Evolutionary conservation across 768 basidiomycete genomes (phyloP), one percentile per base, ranked within the genome.

Genomic region (Dioszegia hungarica): DNA sequence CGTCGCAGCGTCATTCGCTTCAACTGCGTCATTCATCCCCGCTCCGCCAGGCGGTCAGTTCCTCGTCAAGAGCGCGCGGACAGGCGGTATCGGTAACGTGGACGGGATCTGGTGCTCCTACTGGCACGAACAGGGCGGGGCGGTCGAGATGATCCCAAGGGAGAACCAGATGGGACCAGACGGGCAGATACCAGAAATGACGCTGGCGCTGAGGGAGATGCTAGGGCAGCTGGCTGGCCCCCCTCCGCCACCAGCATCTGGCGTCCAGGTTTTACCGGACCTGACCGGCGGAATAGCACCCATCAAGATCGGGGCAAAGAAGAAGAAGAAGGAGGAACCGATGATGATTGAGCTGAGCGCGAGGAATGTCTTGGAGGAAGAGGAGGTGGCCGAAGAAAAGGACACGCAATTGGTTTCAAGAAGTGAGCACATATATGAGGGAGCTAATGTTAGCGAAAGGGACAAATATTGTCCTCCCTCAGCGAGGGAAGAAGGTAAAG

Each of bases 1-100:
- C 1, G 88, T 92, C 11, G 92, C 92, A 10, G 86, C 87, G 8
- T 94, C 93, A 14, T 97, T 95, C 75, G 90, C 90, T 41, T 89
- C 92, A 76, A 85, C 88, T 0, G 86, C 89, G 68, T 90, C 92
- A 24, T 95, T 94, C 75, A 86, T 90, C 68, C 86, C 86, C 6
- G 43, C 48, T 8, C 20, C 63, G 6, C 54, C 72, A 20, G 67
- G 67, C 8, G 63, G 62, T 1, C 61, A 70, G 37, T 57, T 56
- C 39, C 29, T 69, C 24, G 46, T 70, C 8, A 57, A 60, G 34
- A 45, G 66, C 0, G 45, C 68, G 6, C 47, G 60, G 8, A 44
- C 46, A 20, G 71, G 71, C 29, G 71, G 71, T 24, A 54, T 73
- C 22, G 71, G 66, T 24, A 61, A 57, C 49, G 56, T 60, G 8